Evolutionary conservation across 129 eudicot species (phyloP).

Genomic region (Helianthus tuberosus): DNA sequence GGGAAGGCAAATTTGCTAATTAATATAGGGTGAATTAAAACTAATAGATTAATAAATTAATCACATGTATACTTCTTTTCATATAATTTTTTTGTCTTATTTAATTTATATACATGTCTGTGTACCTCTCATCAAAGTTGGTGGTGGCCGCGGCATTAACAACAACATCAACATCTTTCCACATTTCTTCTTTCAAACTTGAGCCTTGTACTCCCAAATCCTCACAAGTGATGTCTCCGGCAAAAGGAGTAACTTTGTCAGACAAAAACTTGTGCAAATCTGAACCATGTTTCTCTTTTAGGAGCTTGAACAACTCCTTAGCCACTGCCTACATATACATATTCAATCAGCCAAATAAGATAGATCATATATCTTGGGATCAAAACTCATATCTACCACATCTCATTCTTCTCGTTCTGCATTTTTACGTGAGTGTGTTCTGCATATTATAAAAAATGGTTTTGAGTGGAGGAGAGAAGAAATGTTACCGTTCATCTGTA

Average conservation of each 20-base stretch:
- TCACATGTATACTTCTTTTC: neutral
- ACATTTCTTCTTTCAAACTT: constrained; percentile 55
- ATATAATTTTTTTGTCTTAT: neutral
- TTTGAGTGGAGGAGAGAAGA: no score
- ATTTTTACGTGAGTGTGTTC: no score
- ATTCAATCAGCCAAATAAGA: neutral
- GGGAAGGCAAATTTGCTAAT: no score
- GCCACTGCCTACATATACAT: constrained; percentile 48
- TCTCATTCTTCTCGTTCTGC: no score
- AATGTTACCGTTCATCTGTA: no score
- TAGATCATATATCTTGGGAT: no score
- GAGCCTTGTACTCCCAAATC: constrained; percentile 66
- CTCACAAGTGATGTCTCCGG: constrained; percentile 78
- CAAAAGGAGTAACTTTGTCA: constrained; percentile 55
- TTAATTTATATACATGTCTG: neutral
- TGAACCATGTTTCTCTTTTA: constrained; percentile 64
- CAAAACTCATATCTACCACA: no score
- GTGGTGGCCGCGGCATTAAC: constrained; percentile 91
- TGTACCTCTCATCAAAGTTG: constrained; percentile 88
- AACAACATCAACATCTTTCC: constrained; percentile 71
- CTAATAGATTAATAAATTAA: no score
- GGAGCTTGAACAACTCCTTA: constrained; percentile 77
- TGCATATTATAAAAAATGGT: no score
- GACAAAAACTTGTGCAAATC: constrained; percentile 47
- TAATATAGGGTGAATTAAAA: no score